Evolutionary conservation across 306 rosid genomes (phyloP).

Genomic region (Medicago arabica): DNA sequence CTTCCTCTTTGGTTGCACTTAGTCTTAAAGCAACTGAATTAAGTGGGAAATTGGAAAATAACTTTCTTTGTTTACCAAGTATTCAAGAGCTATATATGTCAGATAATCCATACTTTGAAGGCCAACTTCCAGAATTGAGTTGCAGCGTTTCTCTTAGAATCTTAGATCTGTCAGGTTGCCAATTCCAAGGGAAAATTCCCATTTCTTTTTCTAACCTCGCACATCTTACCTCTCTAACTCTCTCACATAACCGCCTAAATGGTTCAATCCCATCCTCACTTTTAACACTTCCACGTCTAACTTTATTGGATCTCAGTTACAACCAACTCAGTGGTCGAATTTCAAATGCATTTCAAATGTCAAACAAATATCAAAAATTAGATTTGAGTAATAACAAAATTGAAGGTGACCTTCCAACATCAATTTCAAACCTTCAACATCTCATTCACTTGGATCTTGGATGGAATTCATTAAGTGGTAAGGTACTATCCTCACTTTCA

Average conservation of each 20-base stretch:
- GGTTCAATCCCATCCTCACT: slow-evolving; percentile 19
- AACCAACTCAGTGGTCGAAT: background rate
- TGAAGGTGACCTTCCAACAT: background rate
- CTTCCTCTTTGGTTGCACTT: slow-evolving; percentile 28
- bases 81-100: slow-evolving; percentile 3
- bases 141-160: background rate
- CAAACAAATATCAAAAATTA: background rate
- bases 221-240: background rate
- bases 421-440: background rate
- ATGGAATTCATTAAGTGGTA: too few relatives aligned
- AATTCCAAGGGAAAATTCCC: background rate
- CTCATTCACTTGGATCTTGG: background rate
- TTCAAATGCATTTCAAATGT: background rate
- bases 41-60: background rate
- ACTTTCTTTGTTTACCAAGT: background rate
- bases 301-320: background rate
- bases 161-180: background rate
- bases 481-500: background rate
- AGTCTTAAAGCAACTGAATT: background rate
- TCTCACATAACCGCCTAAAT: background rate
- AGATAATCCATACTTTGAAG: background rate
- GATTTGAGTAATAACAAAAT: background rate
- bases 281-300: background rate
- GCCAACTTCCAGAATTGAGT: slow-evolving; percentile 15
- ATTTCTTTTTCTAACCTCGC: background rate